Conservation (phyloP, 441 rosid genomes). For the Mallotus repandus region DNA sequence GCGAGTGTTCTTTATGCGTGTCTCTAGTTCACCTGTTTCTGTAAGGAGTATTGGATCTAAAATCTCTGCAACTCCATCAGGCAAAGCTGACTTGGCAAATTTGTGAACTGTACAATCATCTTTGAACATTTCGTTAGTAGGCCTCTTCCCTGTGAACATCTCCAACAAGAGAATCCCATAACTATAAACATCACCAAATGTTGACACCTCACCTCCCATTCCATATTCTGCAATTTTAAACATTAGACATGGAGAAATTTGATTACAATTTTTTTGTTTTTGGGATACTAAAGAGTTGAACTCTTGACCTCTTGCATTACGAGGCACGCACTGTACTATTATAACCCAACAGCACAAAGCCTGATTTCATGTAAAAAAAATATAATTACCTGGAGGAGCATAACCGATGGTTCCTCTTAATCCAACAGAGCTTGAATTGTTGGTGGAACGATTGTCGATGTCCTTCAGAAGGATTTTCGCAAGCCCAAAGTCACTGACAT, state of each 20-base stretch:
- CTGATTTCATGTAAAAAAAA: no score
- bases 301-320: no score
- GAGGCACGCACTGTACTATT: no score
- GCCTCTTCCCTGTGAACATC: slow-evolving; percentile 21
- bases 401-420: slow-evolving; percentile 20
- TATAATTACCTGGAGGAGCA: slow-evolving; percentile 22
- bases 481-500: slow-evolving; percentile 24
- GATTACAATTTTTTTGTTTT: no score
- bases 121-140: slow-evolving; percentile 1
- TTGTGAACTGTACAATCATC: slow-evolving; percentile 9
- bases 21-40: neutral
- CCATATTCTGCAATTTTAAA: slow-evolving; percentile 14
- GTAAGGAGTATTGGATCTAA: neutral
- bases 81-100: slow-evolving; percentile 6
- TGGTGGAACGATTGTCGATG: neutral
- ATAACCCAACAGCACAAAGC: no score
- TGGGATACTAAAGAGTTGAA: no score
- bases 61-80: neutral
- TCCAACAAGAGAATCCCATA: slow-evolving; percentile 30
- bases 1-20: neutral
- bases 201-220: slow-evolving; percentile 7
- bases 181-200: slow-evolving; percentile 29
- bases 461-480: slow-evolving; percentile 26
- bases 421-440: neutral
- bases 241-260: no score